Evolutionary conservation across 371 early-diverging fungal genomes (phyloP).

Genomic region (Capillidium heterosporum): DNA sequence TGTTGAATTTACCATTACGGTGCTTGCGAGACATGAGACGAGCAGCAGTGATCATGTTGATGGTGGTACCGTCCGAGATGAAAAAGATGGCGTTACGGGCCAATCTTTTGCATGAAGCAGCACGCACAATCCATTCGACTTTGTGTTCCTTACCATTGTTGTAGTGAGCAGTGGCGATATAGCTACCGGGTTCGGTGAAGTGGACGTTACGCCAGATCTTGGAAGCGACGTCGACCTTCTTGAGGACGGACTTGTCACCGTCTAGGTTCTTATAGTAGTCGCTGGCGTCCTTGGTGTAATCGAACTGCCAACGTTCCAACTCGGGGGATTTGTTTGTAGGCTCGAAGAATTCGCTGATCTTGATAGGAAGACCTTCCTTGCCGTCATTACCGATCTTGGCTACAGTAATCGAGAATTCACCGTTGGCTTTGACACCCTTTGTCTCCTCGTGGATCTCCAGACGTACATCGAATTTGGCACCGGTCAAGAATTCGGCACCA

Average conservation of each 20-base stretch:
- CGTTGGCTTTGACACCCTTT: constrained; percentile 15
- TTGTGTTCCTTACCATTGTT: constrained; percentile 19
- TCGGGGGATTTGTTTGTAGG: constrained; percentile 17
- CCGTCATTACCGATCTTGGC: constrained; percentile 12
- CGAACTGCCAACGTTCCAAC: constrained; percentile 29
- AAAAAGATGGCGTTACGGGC: constrained; percentile 55
- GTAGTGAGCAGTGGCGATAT: constrained; percentile 16
- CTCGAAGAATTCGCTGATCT: constrained; percentile 21
- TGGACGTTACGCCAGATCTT: constrained; percentile 33
- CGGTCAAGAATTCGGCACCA: constrained; percentile 7
- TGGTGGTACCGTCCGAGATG: constrained; percentile 53
- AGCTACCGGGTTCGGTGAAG: constrained; percentile 32
- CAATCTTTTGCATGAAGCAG: constrained; percentile 29
- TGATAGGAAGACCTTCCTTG: constrained; percentile 9
- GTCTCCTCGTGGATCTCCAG: constrained; percentile 6
- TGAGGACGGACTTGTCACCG: constrained; percentile 11
- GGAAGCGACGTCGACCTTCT: constrained; percentile 29
- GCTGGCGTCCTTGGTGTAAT: constrained; percentile 27
- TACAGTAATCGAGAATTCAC: constrained; percentile 6
- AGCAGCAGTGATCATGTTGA: constrained; percentile 39
- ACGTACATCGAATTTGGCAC: constrained; percentile 6
- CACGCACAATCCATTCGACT: constrained; percentile 25
- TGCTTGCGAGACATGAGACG: constrained; percentile 30
- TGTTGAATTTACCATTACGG: constrained; percentile 30
- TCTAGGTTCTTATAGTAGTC: constrained; percentile 18